These are phyloP conservation scores for Pseudopyricularia javanii DNA, from an alignment of 2,329 filamentous ascomycete genomes.

Conservation along the genomic window DNA sequence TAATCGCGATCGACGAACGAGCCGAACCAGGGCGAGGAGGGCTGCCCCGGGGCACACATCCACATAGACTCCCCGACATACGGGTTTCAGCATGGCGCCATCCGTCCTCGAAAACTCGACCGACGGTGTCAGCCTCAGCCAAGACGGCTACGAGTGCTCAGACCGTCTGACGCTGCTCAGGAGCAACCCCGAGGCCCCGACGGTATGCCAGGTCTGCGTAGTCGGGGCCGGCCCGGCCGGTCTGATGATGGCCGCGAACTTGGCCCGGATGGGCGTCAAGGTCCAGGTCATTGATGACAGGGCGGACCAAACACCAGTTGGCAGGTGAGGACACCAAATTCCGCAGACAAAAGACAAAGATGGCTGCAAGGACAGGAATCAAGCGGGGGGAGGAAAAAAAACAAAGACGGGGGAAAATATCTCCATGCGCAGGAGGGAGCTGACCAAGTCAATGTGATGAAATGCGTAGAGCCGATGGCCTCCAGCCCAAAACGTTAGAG, in stretches of 20 bases:
- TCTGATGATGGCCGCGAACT: slow-evolving; percentile 39
- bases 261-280: slow-evolving; percentile 48
- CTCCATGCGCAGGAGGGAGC: neutral
- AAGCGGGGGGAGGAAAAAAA: neutral
- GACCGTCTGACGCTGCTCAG: slow-evolving; percentile 35
- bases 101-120: slow-evolving; percentile 21
- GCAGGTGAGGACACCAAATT: slow-evolving; percentile 5
- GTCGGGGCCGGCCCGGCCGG: slow-evolving; percentile 44
- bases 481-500: slow-evolving; percentile 70
- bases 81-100: slow-evolving; percentile 18
- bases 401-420: neutral
- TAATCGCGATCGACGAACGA: neutral
- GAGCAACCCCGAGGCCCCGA: slow-evolving; percentile 33
- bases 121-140: slow-evolving; percentile 15
- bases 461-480: slow-evolving; percentile 49
- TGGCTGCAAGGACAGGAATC: slow-evolving; percentile 9
- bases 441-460: neutral
- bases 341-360: slow-evolving; percentile 19
- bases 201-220: slow-evolving; percentile 26
- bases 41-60: neutral
- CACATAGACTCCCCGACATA: neutral
- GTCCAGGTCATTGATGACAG: slow-evolving; percentile 46
- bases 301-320: slow-evolving; percentile 39
- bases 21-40: slow-evolving; percentile 2
- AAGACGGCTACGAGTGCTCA: slow-evolving; percentile 20